Base-by-base conservation (phyloP, 768 basidiomycete species). In the Gloeopeniophorella convolvens region DNA sequence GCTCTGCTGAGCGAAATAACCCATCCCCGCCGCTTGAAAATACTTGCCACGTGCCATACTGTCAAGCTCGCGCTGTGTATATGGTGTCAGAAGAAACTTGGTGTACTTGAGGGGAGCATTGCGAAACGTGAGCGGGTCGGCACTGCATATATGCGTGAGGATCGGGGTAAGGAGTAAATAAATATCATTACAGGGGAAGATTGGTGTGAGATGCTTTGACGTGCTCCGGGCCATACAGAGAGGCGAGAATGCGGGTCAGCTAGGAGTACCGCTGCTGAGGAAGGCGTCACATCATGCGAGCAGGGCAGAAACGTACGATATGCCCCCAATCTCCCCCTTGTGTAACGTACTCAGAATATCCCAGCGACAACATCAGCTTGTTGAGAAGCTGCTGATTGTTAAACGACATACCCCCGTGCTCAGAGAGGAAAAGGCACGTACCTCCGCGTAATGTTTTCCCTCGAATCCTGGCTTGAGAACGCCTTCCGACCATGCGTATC, bases 401-500 rank as follows among this genome's bases (percentile, higher is more conserved):
- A 41, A 24, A 41, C 18, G 6, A 39, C 3, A 32, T 16, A 32
- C 24, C n/a, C 8, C 3, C 6, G 13, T 16, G 8, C 15, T 45
- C 3, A n/a, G 8, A 16, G 9, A 32, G n/a, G 8, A 20, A 35
- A 30, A 5, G 15, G 12, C 11, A 50, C 45, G 21, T 36, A 76
- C 81, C 65, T 83, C 78, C 1, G 79, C 79, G 42, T 75, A 80
- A 40, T 82, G 78, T n/a, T 61, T 51, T 0, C 65, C 28, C 8
- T 55, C 59, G 53, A 83, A 83, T 0, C 80, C 79, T 50, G 69
- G 70, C 59, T 74, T 75, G 42, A 61, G 75, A 0, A 78, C 73
- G 0, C 73, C 77, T 35, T 79, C 72, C 0, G 82, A 82, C 62
- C 82, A 83, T 0, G 79, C 82, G 61, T 65, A 84, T 0, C 79